phyloP scores from a whole-genome alignment of 78 protist genomes.

The Dictyostelium intermedium region DNA sequence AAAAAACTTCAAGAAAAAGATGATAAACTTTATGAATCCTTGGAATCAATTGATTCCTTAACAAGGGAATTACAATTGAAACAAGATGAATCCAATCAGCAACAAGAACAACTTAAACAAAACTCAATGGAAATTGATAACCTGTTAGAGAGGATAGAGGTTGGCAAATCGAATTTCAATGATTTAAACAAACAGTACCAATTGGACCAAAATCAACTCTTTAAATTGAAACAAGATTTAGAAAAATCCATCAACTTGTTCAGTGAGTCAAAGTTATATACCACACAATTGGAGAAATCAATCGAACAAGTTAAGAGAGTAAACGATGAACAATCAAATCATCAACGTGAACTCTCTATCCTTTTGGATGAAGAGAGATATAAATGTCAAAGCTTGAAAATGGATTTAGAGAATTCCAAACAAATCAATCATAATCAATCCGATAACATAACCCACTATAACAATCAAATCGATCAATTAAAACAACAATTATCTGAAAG shows the following conservation, averaged over 20 bases:
- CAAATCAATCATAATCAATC: background rate
- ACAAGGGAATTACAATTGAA: background rate
- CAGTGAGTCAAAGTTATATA: background rate
- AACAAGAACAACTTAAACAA: background rate
- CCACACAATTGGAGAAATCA: background rate
- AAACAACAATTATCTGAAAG: background rate
- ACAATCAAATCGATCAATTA: background rate
- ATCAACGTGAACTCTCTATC: background rate
- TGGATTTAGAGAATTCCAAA: background rate
- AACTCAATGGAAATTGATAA: background rate
- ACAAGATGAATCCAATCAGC: background rate
- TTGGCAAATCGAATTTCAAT: background rate
- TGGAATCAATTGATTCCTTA: background rate
- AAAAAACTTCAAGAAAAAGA: background rate
- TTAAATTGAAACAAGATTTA: background rate
- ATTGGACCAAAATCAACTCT: background rate
- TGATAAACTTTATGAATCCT: background rate
- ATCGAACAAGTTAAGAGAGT: background rate
- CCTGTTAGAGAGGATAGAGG: background rate
- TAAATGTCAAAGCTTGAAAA: background rate
- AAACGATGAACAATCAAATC: background rate
- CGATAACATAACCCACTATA: background rate
- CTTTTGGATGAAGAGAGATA: constrained; percentile 13
- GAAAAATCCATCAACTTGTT: background rate
- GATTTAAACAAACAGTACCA: background rate